Conservation (phyloP, 169 alveolate genomes). For the Babesia ovis region DNA sequence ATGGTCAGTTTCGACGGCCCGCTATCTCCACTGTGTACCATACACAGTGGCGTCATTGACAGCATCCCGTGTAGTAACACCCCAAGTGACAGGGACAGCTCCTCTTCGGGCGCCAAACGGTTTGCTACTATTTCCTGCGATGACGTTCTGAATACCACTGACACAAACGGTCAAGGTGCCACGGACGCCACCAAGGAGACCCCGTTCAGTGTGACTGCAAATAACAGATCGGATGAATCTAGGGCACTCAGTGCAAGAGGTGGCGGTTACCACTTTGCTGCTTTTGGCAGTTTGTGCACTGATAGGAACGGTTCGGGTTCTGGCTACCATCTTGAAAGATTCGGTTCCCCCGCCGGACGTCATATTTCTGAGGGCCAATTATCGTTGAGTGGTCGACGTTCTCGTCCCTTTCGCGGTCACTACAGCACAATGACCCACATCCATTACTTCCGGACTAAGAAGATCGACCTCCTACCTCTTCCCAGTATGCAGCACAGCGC, state of each 20-base stretch:
- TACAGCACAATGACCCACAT: background rate
- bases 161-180: background rate
- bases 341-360: background rate
- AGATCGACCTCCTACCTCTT: constrained; percentile 2
- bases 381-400: background rate
- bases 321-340: background rate
- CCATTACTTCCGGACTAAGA: background rate
- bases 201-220: background rate
- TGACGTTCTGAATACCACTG: background rate
- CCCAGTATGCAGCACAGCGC: constrained; percentile 12
- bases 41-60: background rate
- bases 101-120: background rate
- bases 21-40: background rate
- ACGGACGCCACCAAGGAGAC: background rate
- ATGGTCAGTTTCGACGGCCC: too few species aligned
- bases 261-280: background rate
- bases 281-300: background rate
- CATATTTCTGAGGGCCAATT: background rate
- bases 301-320: background rate
- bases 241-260: too few species aligned
- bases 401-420: background rate
- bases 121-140: background rate
- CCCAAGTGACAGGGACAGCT: background rate
- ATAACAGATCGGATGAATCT: too few species aligned
- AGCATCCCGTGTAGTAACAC: background rate